phyloP scores from a whole-genome alignment of 1,139 yeast species.

The Arxiozyma telluris region DNA sequence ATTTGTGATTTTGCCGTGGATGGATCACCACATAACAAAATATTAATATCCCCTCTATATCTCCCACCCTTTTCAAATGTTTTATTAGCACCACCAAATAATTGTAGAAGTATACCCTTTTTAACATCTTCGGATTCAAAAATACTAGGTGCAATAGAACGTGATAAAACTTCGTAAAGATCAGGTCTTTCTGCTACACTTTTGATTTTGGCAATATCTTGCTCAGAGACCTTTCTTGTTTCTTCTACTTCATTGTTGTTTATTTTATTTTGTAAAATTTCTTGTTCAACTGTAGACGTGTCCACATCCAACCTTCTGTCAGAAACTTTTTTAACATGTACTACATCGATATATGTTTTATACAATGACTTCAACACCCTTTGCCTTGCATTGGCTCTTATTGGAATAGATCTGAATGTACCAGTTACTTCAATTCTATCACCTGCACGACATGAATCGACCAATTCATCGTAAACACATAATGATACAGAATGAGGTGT shows the following conservation, averaged over 20 bases:
- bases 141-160: conserved; percentile 92
- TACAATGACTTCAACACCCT: conserved; percentile 75
- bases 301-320: conserved; percentile 76
- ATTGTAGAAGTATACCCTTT: conserved; percentile 83
- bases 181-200: conserved; percentile 62
- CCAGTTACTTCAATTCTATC: conserved; percentile 95
- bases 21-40: conserved; percentile 93
- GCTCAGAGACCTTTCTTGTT: conserved; percentile 54
- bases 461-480: conserved; percentile 92
- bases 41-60: conserved; percentile 91
- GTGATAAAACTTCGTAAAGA: conserved; percentile 76
- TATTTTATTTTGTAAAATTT: conserved; percentile 36
- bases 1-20: conserved; percentile 94
- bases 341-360: conserved; percentile 90
- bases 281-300: conserved; percentile 56
- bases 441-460: conserved; percentile 93
- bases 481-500: conserved; percentile 94
- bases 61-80: conserved; percentile 83
- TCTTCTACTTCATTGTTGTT: conserved; percentile 55
- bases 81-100: conserved; percentile 94
- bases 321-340: conserved; percentile 82
- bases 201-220: conserved; percentile 57
- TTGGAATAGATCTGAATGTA: conserved; percentile 86
- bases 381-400: conserved; percentile 76
- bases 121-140: conserved; percentile 95